A percentile compares a stretch with the other conserved stretches of the same genome.
Conservation (phyloP, 495 filamentous ascomycete species). For the Aspergillus incahuasiensis region DNA sequence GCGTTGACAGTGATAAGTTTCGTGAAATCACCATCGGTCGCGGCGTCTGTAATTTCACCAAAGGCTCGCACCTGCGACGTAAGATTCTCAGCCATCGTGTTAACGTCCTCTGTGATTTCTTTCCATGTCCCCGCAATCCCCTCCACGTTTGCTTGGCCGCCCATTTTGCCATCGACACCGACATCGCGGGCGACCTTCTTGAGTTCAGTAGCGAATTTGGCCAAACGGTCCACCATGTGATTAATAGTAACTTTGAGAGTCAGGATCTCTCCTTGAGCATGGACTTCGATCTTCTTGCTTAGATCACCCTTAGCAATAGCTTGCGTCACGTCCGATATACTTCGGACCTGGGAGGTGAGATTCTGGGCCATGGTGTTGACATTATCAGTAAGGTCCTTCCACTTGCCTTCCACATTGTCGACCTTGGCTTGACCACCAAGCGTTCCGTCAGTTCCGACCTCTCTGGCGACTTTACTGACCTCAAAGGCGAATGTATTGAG, state of each 20-base stretch:
- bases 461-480: constrained; percentile 96
- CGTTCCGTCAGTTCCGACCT: constrained; percentile 96
- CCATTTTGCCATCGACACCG: constrained; percentile 98
- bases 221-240: constrained; percentile 96
- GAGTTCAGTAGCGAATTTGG: constrained; percentile 94
- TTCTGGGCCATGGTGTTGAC: constrained; percentile 87
- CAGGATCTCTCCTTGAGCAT: constrained; percentile 92
- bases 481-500: constrained; percentile 96
- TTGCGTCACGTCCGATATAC: constrained; percentile 95
- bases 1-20: constrained; percentile 97
- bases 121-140: constrained; percentile 95
- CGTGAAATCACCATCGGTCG: constrained; percentile 94
- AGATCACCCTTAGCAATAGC: constrained; percentile 93
- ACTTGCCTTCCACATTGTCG: constrained; percentile 97
- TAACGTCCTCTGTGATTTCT: constrained; percentile 96
- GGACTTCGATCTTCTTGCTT: constrained; percentile 92
- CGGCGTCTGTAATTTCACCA: constrained; percentile 94
- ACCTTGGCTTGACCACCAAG: constrained; percentile 95
- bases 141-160: constrained; percentile 92
- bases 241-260: constrained; percentile 97
- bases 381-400: constrained; percentile 98
- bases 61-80: constrained; percentile 98
- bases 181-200: constrained; percentile 96
- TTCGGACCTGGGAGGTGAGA: constrained; percentile 88
- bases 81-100: constrained; percentile 97